Base-by-base conservation (phyloP, 2,329 filamentous ascomycete genomes). In the Talaromyces sp. region DNA sequence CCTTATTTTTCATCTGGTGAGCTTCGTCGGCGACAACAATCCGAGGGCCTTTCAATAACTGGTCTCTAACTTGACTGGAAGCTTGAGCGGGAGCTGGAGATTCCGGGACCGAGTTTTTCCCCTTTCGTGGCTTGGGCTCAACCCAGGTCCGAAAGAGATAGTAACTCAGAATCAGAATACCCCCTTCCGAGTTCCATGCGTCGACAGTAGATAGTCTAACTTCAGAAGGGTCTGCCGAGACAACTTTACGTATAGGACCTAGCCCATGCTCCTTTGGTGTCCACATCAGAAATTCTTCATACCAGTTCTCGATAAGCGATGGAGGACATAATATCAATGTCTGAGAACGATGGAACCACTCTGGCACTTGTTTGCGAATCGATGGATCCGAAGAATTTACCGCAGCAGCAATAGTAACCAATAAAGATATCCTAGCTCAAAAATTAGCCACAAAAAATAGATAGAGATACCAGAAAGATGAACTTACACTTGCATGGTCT, bases 1-100 rank as follows among this genome's bases (percentile, higher is more conserved):
- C 72, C 0, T 79, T 74, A 64, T 91, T 92, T 74, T 95, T 96
- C 71, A 96, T 76, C 27, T 75, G 79, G 70, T 97, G 93, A 0
- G 92, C 92, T 74, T 97, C 93, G 69, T 97, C 93, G 0, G 89
- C 90, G 57, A 97, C 77, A 27, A 96, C 87, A 53, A 96, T 83
- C 63, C 84, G 89, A 0, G 92, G 86, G 0, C 81, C 78, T 4
- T 87, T 68, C 1, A 86, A 73, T 6, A 96, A 75, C 33, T 84
- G 76, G 9, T 79, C 69, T 34, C 72, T 72, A 36, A 61, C 8
- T 30, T 33, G 23, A 23, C 23, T 33, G 9, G 81, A 66, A 27
- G 8, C 18, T n/a, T 66, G 75, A 3, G 75, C 70, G 40, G 83
- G 74, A 3, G 74, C 67, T n/a, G 71, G 68, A 9, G 69, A 68